These are phyloP conservation scores for Hyphodiscus sp. DNA, from an alignment of 2,329 filamentous ascomycete genomes.

Conservation along the genomic window DNA sequence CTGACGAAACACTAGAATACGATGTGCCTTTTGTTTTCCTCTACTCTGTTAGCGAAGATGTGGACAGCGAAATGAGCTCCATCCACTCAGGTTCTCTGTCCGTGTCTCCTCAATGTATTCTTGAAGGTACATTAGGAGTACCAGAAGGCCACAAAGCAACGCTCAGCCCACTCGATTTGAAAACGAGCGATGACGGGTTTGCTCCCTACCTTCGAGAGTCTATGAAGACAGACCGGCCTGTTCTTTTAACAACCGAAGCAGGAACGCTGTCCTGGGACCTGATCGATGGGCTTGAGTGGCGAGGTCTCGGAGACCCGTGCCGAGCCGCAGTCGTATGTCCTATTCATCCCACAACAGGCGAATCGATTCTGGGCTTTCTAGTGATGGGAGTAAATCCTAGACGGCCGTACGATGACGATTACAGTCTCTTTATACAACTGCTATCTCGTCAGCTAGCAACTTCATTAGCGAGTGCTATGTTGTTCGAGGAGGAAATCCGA, in stretches of 20 bases:
- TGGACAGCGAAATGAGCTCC: slow-evolving; percentile 65
- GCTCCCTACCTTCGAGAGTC: slow-evolving; percentile 70
- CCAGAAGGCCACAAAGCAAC: slow-evolving; percentile 56
- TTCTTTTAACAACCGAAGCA: slow-evolving; percentile 61
- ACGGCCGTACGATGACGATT: slow-evolving; percentile 74
- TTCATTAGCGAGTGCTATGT: slow-evolving; percentile 71
- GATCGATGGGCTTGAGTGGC: slow-evolving; percentile 60
- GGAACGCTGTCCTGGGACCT: slow-evolving; percentile 59
- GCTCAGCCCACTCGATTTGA: slow-evolving; percentile 59
- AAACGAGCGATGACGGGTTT: slow-evolving; percentile 64
- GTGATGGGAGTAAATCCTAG: slow-evolving; percentile 74
- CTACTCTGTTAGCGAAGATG: slow-evolving; percentile 68
- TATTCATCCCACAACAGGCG: slow-evolving; percentile 67
- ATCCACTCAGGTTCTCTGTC: slow-evolving; percentile 61
- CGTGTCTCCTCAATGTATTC: slow-evolving; percentile 55
- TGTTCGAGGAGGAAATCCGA: slow-evolving; percentile 78
- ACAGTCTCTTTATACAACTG: slow-evolving; percentile 69
- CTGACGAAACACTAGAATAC: slow-evolving; percentile 34
- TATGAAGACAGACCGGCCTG: slow-evolving; percentile 60
- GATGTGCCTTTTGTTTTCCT: slow-evolving; percentile 73
- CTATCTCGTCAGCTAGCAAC: slow-evolving; percentile 71
- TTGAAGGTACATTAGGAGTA: slow-evolving; percentile 68
- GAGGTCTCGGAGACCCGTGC: slow-evolving; percentile 66
- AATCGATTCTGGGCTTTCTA: slow-evolving; percentile 69
- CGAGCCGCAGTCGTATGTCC: slow-evolving; percentile 69